phyloP scores from a whole-genome alignment of 495 filamentous ascomycete species.

The Daldinia bambusicola region DNA sequence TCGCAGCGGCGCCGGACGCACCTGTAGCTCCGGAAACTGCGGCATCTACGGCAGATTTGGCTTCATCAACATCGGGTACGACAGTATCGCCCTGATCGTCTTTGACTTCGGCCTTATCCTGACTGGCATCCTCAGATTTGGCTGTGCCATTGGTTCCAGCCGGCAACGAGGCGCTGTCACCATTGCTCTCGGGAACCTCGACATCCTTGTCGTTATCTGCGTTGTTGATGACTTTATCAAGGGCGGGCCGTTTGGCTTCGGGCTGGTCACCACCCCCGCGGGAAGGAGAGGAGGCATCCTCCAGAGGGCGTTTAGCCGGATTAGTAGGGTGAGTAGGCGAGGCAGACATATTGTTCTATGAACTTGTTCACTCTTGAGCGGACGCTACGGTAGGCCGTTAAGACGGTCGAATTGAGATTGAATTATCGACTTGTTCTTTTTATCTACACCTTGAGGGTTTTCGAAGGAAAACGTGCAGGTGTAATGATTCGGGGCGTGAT shows the following conservation, averaged over 20 bases:
- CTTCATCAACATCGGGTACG: constrained; percentile 73
- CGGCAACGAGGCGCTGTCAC: constrained; percentile 46
- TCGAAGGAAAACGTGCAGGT: constrained; percentile 94
- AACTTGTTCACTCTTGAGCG: constrained; percentile 51
- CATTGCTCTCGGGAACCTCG: constrained; percentile 54
- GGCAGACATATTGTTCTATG: constrained; percentile 62
- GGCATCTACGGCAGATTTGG: constrained; percentile 58
- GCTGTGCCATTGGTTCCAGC: constrained; percentile 58
- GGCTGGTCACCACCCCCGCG: constrained; percentile 89
- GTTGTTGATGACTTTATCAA: constrained; percentile 85
- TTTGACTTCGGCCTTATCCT: constrained; percentile 67
- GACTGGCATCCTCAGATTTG: constrained; percentile 57
- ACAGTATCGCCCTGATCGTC: constrained; percentile 72
- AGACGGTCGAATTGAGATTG: constrained; percentile 54
- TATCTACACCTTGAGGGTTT: constrained; percentile 87
- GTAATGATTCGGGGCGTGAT: constrained; percentile 58
- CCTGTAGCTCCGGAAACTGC: constrained; percentile 44
- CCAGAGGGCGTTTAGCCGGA: constrained; percentile 89
- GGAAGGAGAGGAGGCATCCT: constrained; percentile 95
- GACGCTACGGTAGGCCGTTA: constrained; percentile 44
- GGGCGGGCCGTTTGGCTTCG: constrained; percentile 94
- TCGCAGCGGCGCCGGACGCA: constrained; percentile 39
- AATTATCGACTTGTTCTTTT: constrained; percentile 54
- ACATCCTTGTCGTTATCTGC: constrained; percentile 55
- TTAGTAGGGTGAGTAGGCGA: constrained; percentile 64